These are phyloP conservation scores for Helicosporidium sp. DNA, from an alignment of 139 green algal genomes.

Conservation along the genomic window DNA sequence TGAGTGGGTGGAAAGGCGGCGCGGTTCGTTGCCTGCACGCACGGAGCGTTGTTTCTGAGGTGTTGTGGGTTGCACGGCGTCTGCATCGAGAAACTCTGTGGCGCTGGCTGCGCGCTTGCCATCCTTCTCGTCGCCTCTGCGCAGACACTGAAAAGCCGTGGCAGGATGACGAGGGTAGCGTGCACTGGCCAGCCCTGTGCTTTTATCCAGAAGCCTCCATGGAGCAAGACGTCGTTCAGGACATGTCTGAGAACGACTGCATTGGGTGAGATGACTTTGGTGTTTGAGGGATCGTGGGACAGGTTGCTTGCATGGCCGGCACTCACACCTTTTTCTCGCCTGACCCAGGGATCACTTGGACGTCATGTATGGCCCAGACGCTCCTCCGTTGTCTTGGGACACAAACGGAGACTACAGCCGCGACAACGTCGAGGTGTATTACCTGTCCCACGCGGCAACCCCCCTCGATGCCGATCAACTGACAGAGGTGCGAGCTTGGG, in stretches of 20 bases:
- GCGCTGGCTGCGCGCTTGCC: too few relatives aligned
- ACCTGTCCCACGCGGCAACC: constrained; percentile 39
- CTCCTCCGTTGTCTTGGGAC: constrained; percentile 68
- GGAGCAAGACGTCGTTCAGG: constrained; percentile 62
- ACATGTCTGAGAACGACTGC: constrained; percentile 44
- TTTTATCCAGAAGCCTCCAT: constrained; percentile 65
- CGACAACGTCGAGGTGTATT: constrained; percentile 63
- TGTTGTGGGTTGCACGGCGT: too few relatives aligned
- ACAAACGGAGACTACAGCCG: constrained; percentile 37
- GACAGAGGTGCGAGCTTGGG: constrained; percentile 16
- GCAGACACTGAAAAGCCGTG: too few relatives aligned
- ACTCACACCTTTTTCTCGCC: not conserved
- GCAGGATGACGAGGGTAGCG: constrained; percentile 26
- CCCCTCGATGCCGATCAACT: constrained; percentile 21
- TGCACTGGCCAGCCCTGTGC: constrained; percentile 72
- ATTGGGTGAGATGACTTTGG: constrained; percentile 10
- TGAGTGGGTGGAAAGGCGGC: constrained; percentile 2
- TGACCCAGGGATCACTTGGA: constrained; percentile 52
- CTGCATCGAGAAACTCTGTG: too few relatives aligned
- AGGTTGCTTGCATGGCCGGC: not conserved
- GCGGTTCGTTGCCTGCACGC: too few relatives aligned
- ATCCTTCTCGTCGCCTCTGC: too few relatives aligned
- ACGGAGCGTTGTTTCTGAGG: too few relatives aligned
- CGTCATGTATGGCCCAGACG: constrained; percentile 38
- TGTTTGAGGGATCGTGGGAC: not conserved